phyloP scores from a whole-genome alignment of 2,329 filamentous ascomycete genomes.

The Cladophialophora yegresii region DNA sequence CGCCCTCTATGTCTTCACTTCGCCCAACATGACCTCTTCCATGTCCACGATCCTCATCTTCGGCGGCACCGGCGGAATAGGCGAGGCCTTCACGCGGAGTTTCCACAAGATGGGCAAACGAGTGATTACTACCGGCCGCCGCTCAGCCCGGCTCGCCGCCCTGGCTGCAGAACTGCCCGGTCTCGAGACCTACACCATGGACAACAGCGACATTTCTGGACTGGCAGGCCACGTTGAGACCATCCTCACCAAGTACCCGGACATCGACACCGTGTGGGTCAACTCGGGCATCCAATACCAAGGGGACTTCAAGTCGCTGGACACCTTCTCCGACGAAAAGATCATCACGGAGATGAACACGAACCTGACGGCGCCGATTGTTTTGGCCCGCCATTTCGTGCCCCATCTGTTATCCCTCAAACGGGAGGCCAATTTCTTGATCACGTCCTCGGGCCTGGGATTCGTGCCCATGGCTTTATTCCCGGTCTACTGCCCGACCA shows the following conservation, averaged over 20 bases:
- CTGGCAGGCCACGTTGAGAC: slow-evolving; percentile 27
- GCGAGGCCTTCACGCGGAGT: slow-evolving; percentile 36
- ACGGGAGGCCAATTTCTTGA: slow-evolving; percentile 37
- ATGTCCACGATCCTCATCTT: slow-evolving; percentile 39
- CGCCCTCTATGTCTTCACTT: background rate
- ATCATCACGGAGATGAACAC: slow-evolving; percentile 36
- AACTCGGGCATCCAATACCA: slow-evolving; percentile 40
- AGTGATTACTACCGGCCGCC: slow-evolving; percentile 38
- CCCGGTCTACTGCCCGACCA: slow-evolving; percentile 42
- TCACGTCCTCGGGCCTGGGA: slow-evolving; percentile 39
- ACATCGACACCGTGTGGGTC: slow-evolving; percentile 42
- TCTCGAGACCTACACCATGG: slow-evolving; percentile 37
- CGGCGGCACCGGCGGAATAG: slow-evolving; percentile 52
- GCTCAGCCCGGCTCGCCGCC: slow-evolving; percentile 32
- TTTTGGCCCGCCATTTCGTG: slow-evolving; percentile 39
- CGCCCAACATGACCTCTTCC: slow-evolving; percentile 24
- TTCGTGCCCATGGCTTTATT: slow-evolving; percentile 39
- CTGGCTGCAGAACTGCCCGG: slow-evolving; percentile 38
- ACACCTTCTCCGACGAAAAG: slow-evolving; percentile 33
- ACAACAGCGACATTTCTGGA: slow-evolving; percentile 34
- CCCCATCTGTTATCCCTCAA: slow-evolving; percentile 36
- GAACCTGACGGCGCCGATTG: slow-evolving; percentile 40
- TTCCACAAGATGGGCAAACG: slow-evolving; percentile 38
- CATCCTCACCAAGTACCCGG: slow-evolving; percentile 36
- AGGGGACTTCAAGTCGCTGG: slow-evolving; percentile 35